phyloP scores from a whole-genome alignment of 129 eudicot species.

The Centaurea solstitialis region DNA sequence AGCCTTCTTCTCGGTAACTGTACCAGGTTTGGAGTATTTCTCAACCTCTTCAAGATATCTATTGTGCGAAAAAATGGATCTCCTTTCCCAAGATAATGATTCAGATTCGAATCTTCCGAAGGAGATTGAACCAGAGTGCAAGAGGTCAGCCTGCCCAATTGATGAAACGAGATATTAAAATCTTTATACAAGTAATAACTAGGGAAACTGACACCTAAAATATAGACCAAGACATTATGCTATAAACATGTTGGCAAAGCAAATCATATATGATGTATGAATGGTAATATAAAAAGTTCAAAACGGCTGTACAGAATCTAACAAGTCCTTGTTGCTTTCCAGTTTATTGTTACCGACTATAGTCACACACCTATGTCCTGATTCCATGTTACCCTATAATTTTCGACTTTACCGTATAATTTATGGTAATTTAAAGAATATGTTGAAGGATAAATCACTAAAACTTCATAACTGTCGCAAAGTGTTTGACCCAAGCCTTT shows the following conservation, averaged over 20 bases:
- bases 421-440: neutral
- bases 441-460: neutral
- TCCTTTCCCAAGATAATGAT: constrained; percentile 83
- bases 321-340: neutral
- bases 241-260: neutral
- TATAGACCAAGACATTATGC: neutral
- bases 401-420: neutral
- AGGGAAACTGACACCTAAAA: neutral
- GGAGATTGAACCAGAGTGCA: constrained; percentile 86
- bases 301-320: neutral
- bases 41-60: constrained; percentile 91
- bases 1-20: constrained; percentile 86
- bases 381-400: neutral
- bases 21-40: constrained; percentile 80
- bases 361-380: neutral
- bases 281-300: neutral
- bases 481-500: neutral
- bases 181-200: constrained; percentile 1
- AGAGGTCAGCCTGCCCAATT: constrained; percentile 60
- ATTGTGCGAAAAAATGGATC: constrained; percentile 85
- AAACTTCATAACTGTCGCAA: neutral
- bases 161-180: constrained; percentile 19
- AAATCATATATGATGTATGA: neutral
- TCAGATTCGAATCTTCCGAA: constrained; percentile 90
- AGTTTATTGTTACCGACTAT: neutral